Conservation (phyloP, 306 rosid species). For the Luffa acutangula region DNA sequence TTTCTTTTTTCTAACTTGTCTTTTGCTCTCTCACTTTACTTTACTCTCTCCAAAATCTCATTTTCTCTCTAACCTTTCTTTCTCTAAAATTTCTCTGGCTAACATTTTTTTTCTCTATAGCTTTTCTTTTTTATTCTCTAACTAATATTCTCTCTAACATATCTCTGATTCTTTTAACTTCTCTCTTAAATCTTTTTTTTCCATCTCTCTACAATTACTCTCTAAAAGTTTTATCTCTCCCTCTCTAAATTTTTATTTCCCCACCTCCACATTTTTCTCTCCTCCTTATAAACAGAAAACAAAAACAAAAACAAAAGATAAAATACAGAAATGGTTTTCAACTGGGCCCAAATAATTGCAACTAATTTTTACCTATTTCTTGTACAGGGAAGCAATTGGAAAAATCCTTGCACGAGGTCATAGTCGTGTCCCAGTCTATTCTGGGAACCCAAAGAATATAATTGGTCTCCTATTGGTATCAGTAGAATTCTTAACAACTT, state of each 20-base stretch:
- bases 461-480: slow-evolving; percentile 40
- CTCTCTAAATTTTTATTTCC: neutral
- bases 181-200: neutral
- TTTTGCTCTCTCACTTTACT: neutral
- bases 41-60: neutral
- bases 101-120: neutral
- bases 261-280: neutral
- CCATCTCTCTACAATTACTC: neutral
- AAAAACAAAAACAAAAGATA: neutral
- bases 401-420: slow-evolving; percentile 55
- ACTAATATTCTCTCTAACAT: neutral
- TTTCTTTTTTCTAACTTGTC: neutral
- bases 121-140: neutral
- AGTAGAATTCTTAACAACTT: neutral
- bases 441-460: slow-evolving; percentile 35
- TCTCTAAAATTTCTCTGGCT: neutral
- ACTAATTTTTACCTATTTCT: neutral
- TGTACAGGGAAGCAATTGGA: slow-evolving; percentile 41
- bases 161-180: neutral
- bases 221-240: neutral
- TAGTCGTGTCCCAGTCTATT: slow-evolving; percentile 38
- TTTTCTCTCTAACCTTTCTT: neutral
- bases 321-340: neutral
- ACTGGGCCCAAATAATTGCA: neutral
- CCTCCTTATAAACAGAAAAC: neutral